Evolutionary conservation across 768 basidiomycete species (phyloP).

Genomic region (Sporobolomyces pararoseus): DNA sequence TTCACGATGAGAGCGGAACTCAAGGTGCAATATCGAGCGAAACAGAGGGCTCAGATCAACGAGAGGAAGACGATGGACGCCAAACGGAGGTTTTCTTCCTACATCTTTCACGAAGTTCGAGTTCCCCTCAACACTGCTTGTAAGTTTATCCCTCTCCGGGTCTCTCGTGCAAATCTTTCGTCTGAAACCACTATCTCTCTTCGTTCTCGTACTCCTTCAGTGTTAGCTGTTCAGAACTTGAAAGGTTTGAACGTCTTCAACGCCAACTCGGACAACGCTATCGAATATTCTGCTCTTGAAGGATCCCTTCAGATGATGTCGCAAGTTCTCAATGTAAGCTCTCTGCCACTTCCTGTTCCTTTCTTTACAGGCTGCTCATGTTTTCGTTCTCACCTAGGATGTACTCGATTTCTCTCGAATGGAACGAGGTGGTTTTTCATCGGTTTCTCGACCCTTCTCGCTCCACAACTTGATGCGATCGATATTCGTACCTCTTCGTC

Average conservation of each 20-base stretch:
- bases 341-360: background rate
- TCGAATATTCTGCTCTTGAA: slow-evolving; percentile 81
- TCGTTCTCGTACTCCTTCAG: background rate
- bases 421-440: slow-evolving; percentile 74
- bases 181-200: background rate
- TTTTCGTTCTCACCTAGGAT: slow-evolving; percentile 42
- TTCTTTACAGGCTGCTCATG: background rate
- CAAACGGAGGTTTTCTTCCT: slow-evolving; percentile 66
- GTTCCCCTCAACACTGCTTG: slow-evolving; percentile 57
- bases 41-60: slow-evolving; percentile 70
- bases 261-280: slow-evolving; percentile 62
- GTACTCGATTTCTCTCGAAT: slow-evolving; percentile 53
- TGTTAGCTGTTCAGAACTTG: slow-evolving; percentile 89
- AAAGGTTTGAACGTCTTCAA: slow-evolving; percentile 70
- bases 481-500: slow-evolving; percentile 49
- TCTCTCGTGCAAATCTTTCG: too few relatives aligned
- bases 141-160: too few relatives aligned
- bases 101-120: slow-evolving; percentile 55
- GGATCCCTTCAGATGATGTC: slow-evolving; percentile 84
- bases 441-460: slow-evolving; percentile 54
- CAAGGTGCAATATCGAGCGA: slow-evolving; percentile 66
- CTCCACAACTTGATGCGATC: slow-evolving; percentile 53
- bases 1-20: slow-evolving; percentile 70
- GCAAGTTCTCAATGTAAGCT: slow-evolving; percentile 53
- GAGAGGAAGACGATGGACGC: slow-evolving; percentile 65